Evolutionary conservation across 1,139 yeast genomes (phyloP).

Genomic region (Suhomyces anneliseae): DNA sequence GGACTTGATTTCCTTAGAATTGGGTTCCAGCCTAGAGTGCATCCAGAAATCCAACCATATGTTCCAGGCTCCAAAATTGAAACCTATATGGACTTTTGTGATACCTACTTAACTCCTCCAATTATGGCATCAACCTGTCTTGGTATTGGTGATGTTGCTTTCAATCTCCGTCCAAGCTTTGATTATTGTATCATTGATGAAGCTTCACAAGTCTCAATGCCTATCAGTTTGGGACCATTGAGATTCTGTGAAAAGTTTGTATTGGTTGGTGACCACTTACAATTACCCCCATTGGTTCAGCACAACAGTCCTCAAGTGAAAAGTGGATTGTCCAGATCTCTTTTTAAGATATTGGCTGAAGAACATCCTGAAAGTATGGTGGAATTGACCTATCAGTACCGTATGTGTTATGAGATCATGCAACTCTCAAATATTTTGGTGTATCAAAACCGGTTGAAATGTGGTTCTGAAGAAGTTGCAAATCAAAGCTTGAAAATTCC

Average conservation of each 20-base stretch:
- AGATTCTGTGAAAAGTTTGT: constrained; percentile 75
- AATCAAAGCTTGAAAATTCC: constrained; percentile 54
- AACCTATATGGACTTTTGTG: constrained; percentile 45
- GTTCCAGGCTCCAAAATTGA: constrained; percentile 48
- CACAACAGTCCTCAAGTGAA: constrained; percentile 55
- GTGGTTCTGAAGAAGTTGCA: constrained; percentile 71
- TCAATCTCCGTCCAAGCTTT: constrained; percentile 57
- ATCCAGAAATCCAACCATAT: constrained; percentile 56
- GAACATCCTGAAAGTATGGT: constrained; percentile 69
- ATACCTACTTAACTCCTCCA: constrained; percentile 54
- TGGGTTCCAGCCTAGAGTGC: constrained; percentile 61
- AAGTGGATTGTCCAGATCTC: constrained; percentile 71
- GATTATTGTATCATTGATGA: constrained; percentile 96
- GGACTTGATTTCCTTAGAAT: constrained; percentile 54
- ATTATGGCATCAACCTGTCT: constrained; percentile 90
- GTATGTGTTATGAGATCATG: constrained; percentile 94
- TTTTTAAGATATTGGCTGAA: constrained; percentile 73
- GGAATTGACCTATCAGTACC: constrained; percentile 77
- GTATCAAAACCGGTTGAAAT: constrained; percentile 70
- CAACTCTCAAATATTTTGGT: constrained; percentile 74
- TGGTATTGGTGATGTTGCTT: constrained; percentile 67
- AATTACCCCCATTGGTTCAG: constrained; percentile 80
- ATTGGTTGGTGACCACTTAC: constrained; percentile 93
- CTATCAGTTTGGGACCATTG: constrained; percentile 86
- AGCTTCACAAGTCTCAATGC: constrained; percentile 93